A percentile compares a stretch with the other conserved stretches of the same genome.
Evolutionary conservation across 1,284 basidiomycete genomes (phyloP).

Genomic region (Sporisorium graminicola): DNA sequence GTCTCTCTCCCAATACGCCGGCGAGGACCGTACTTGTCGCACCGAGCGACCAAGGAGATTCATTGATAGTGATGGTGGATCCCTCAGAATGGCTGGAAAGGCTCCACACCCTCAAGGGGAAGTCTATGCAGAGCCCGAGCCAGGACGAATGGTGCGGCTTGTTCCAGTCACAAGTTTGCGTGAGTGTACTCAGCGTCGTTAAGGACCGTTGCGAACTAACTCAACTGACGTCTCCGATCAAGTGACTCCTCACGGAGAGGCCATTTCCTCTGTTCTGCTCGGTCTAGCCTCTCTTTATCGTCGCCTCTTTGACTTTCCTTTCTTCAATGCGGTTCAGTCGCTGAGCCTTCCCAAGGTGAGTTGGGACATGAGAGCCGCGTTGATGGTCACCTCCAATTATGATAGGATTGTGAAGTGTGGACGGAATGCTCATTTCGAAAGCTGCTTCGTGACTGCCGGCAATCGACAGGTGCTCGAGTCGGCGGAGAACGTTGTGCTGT

Average conservation of each 20-base stretch:
- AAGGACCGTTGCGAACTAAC: neutral
- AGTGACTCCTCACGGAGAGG: neutral
- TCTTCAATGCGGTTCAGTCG: conserved; percentile 91
- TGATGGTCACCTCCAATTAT: no score
- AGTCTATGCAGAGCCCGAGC: conserved; percentile 20
- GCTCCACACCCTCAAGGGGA: neutral
- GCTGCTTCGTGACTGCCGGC: neutral
- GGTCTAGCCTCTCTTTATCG: conserved; percentile 82
- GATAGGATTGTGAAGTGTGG: neutral
- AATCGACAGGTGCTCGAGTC: conserved; percentile 76
- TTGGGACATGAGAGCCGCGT: neutral
- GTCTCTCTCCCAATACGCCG: neutral
- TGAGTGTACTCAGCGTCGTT: conserved; percentile 8
- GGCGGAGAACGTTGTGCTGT: conserved; percentile 80
- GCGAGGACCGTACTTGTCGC: neutral
- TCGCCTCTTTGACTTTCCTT: conserved; percentile 83
- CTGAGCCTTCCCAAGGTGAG: conserved; percentile 81
- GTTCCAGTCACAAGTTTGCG: conserved; percentile 19
- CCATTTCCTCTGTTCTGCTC: neutral
- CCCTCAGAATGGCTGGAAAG: neutral
- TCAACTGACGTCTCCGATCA: neutral
- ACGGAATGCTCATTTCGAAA: neutral
- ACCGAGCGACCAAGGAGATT: neutral
- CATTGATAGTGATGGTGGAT: neutral
- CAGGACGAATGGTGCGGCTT: conserved; percentile 23